phyloP scores from a whole-genome alignment of 2,329 filamentous ascomycete genomes.

The Epichloe festucae region DNA sequence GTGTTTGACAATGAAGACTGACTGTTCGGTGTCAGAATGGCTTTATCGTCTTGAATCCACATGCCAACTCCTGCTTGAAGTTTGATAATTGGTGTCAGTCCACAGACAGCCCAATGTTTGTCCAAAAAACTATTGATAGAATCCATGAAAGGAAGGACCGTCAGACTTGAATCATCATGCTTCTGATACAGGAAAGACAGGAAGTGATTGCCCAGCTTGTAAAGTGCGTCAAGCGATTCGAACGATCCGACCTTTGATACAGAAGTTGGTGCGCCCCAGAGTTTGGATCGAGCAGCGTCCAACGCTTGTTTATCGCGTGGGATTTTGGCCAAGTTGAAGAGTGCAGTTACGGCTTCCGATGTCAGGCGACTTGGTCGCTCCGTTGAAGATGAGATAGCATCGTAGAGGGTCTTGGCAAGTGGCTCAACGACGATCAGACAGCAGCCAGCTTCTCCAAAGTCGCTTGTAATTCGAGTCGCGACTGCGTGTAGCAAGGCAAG shows the following conservation, averaged over 20 bases:
- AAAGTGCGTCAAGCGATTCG: slow-evolving; percentile 55
- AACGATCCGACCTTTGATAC: slow-evolving; percentile 29
- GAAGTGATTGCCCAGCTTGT: slow-evolving; percentile 41
- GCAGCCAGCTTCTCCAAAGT: slow-evolving; percentile 55
- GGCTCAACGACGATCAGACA: slow-evolving; percentile 59
- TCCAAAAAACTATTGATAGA: slow-evolving; percentile 25
- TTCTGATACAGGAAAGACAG: slow-evolving; percentile 42
- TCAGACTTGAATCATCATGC: slow-evolving; percentile 21
- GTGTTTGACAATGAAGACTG: slow-evolving; percentile 19
- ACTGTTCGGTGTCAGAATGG: slow-evolving; percentile 27
- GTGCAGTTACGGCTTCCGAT: slow-evolving; percentile 18
- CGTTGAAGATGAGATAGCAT: slow-evolving; percentile 11
- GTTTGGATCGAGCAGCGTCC: slow-evolving; percentile 47
- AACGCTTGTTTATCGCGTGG: slow-evolving; percentile 49
- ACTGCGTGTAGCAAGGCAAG: slow-evolving; percentile 43
- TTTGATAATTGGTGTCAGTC: slow-evolving; percentile 38
- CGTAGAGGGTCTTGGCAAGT: slow-evolving; percentile 43
- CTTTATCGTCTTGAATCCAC: slow-evolving; percentile 50
- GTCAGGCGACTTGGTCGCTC: slow-evolving; percentile 15
- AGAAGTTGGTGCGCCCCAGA: slow-evolving; percentile 39
- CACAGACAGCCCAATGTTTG: neutral
- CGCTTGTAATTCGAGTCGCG: slow-evolving; percentile 40
- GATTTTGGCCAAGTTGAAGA: slow-evolving; percentile 36
- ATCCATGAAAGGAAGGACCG: slow-evolving; percentile 5
- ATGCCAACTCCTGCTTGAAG: slow-evolving; percentile 47